Conservation (phyloP, 2,329 filamentous ascomycete species). For the Tolypocladium amazonense region DNA sequence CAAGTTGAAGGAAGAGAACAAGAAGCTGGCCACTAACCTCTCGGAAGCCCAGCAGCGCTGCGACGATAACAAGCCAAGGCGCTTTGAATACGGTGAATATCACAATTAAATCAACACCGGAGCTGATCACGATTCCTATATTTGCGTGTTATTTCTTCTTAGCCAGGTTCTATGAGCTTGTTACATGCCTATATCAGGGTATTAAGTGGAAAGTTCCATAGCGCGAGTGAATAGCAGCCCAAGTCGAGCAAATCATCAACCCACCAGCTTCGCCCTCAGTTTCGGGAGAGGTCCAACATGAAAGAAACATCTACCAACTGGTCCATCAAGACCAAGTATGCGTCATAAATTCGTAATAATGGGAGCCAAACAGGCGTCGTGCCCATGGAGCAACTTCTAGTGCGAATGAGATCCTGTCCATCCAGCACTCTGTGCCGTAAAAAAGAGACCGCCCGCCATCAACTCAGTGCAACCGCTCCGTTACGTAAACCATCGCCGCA, state of each 20-base stretch:
- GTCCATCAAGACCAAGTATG: not conserved
- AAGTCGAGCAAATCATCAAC: not conserved
- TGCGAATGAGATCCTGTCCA: not conserved
- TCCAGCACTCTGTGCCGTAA: not conserved
- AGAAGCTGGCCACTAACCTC: not conserved
- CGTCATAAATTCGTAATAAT: not conserved
- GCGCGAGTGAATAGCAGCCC: not conserved
- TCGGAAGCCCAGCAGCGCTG: not conserved
- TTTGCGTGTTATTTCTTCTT: not conserved
- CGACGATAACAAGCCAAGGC: not conserved
- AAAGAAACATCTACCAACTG: not conserved
- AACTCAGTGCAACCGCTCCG: slow-evolving; percentile 47
- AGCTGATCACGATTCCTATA: not conserved
- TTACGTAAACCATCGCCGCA: slow-evolving; percentile 54
- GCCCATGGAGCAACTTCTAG: not conserved
- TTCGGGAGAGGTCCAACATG: not conserved
- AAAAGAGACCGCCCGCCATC: not conserved
- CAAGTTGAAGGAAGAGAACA: not conserved
- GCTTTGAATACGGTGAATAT: not conserved
- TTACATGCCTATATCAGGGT: not conserved
- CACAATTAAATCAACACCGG: not conserved
- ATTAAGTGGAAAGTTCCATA: not conserved
- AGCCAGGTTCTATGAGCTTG: not conserved
- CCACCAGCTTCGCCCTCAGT: not conserved
- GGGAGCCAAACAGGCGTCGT: not conserved